Evolutionary conservation across 139 green algal genomes (phyloP), one percentile per base, ranked within the genome.

Genomic region (Chlorella sp.): DNA sequence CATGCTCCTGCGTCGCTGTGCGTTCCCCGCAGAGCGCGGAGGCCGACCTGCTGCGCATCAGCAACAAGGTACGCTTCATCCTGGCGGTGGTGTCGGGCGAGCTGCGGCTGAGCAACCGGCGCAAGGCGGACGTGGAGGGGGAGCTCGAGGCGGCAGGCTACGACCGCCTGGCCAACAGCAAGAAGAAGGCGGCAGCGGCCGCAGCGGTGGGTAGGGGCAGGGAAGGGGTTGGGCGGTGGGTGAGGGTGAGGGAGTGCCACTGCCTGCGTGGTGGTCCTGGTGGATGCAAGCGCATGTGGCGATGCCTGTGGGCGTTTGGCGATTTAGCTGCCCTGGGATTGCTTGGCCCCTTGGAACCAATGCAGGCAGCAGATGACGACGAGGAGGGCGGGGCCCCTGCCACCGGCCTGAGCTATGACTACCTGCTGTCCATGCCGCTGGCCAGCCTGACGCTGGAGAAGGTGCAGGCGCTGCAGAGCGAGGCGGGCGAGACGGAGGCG

Each of bases 341-440:
- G n/a, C n/a, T n/a, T n/a, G n/a, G n/a, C n/a, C n/a, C n/a, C n/a
- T n/a, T n/a, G n/a, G n/a, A n/a, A n/a, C n/a, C n/a, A n/a, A n/a
- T n/a, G n/a, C n/a, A n/a, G n/a, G 69, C 74, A 3, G 69, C 40
- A 14, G 74, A 76, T 8, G 84, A 86, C 27, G 76, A 76, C 14
- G 88, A 91, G 21, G 86, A 72, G n/a, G 84, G 76, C 23, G 80
- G 79, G 19, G 77, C 60, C 1, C 80, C 45, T 12, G 71, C 40
- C 17, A 56, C 38, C n/a, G 67, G 40, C 48, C 74, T 70, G 33
- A 87, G 58, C 67, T 99, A 97, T 80, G 93, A 99, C 70, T 99
- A 99, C 89, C 90, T 99, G 75, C 91, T 99, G 53, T 90, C 80
- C 70, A 98, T 99, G 96, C 86, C 92, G 14, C 89, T 99, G 42